Evolutionary conservation across 331 rosid species (phyloP).

Genomic region (Malus hybrid): DNA sequence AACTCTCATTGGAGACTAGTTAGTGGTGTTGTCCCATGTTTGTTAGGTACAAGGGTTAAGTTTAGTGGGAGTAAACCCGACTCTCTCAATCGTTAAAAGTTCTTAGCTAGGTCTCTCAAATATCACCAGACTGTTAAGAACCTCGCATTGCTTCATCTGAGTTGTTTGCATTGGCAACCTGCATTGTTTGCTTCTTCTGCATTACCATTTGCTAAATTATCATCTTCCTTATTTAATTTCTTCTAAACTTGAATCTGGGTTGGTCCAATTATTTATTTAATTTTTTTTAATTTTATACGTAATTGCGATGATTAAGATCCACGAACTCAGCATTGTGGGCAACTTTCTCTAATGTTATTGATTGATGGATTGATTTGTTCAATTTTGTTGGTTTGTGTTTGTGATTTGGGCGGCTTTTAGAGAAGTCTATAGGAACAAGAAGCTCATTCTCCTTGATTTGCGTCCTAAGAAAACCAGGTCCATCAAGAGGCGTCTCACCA

Average conservation of each 20-base stretch:
- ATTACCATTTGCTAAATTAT: background rate
- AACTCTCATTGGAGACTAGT: too few species aligned
- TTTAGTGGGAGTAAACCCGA: too few species aligned
- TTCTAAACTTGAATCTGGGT: background rate
- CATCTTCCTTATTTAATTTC: background rate
- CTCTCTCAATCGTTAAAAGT: too few species aligned
- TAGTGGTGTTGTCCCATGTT: too few species aligned
- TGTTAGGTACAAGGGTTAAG: too few species aligned
- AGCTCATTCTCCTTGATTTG: constrained; percentile 76
- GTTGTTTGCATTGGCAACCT: too few species aligned
- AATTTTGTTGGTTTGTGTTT: background rate
- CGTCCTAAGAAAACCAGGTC: constrained; percentile 92
- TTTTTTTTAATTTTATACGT: background rate
- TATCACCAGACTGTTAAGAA: too few species aligned
- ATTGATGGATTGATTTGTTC: background rate
- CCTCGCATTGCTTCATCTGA: too few species aligned
- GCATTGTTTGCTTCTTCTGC: too few species aligned
- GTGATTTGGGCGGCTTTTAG: constrained; percentile 51
- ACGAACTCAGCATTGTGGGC: constrained; percentile 43
- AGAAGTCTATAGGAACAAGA: constrained; percentile 78
- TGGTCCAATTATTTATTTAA: background rate
- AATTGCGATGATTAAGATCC: constrained; percentile 74
- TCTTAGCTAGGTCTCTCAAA: too few species aligned
- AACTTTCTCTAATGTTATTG: too few species aligned
- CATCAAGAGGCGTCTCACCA: constrained; percentile 72